Base-by-base conservation (phyloP, 129 eudicot species). In the Lonicera japonica region DNA sequence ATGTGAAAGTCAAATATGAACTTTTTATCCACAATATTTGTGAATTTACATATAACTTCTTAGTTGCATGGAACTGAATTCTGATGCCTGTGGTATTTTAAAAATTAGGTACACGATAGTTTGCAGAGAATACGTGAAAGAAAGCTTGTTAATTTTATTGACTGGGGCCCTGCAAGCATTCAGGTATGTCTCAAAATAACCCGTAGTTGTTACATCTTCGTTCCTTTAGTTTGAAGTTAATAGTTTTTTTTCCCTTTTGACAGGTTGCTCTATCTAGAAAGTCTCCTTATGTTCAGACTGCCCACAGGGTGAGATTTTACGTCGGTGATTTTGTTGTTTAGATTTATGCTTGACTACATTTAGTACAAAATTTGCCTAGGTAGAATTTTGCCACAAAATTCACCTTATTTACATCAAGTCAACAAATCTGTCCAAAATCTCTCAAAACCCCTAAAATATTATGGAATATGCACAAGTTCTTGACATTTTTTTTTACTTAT, bases 161-260 rank as follows among this genome's bases (percentile, higher is more conserved):
- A 91, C 21, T 91, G 97, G 97, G 97, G 97, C 43, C 97, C 97
- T 68, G 97, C 97, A 70, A 91, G 97, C 82, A 85, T 94, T 56
- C 95, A 94, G 92, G 96, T 76, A 70, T 50, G 55, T 50, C 55
- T 50, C 19, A 0, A 11, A 47, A 11, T n/a, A 47, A 17, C 1
- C 9, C 55, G 21, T 47, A 15, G 14, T 47, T n/a, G 4, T 47
- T 47, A 14, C 14, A n/a, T 47, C n/a, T 14, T 38, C n/a, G 36
- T 29, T 29, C 36, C 36, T 14, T 14, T 5, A 50, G 39, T 2
- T 8, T 5, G 12, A 21, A 25, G 14, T 18, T 25, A 16, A 58
- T 68, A 21, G 17, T 29, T 29, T 29, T 6, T 29, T 29, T 29
- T 29, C 36, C 6, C 36, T 29, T 60, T 64, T 43, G 52, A 46